Evolutionary conservation across 2,329 filamentous ascomycete genomes (phyloP), one percentile per base, ranked within the genome.

Genomic region (Alternaria sp.): DNA sequence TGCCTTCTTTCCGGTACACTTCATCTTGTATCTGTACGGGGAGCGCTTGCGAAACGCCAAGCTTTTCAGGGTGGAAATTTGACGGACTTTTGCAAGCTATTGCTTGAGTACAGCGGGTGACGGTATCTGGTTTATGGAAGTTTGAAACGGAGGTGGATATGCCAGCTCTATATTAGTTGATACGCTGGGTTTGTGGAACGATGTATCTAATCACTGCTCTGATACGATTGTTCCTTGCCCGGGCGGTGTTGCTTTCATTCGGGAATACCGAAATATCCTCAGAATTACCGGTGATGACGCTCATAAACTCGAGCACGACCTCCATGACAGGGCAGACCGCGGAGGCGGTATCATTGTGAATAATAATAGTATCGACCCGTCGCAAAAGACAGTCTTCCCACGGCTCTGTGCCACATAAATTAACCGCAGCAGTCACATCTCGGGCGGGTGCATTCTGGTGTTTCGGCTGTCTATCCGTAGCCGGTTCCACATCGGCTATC

Each of bases 1-100:
- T 11, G 82, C 76, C 0, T 65, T 84, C 52, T 40, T 17, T 19
- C 44, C 19, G 3, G 19, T 47, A 47, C 11, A 3, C 7, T 44
- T 21, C 43, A 4, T 8, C 43, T 5, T 45, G 43, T 45, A 45
- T 21, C 1, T 45, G 1, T 21, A 13, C 0, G 3, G 43, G 5
- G 0, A 45, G 43, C 43, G 43, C 12, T 0, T 45, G 17, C 17
- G 43, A 13, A 45, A 45, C 43, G 43, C 17, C 43, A 45, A 45
- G 43, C 0, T 21, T 45, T 5, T 13, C 11, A 4, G 2, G 17
- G 43, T 21, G 6, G 43, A 45, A 2, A 19, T 45, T 45, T 45
- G 43, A 45, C 17, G 0, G 40, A 21, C 17, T 21, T 21, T 19
- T 11, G n/a, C n/a, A 19, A 44, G 17, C 40, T 21, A 5, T 13